phyloP scores from a whole-genome alignment of 306 rosid genomes.

The Arachis stenosperma region DNA sequence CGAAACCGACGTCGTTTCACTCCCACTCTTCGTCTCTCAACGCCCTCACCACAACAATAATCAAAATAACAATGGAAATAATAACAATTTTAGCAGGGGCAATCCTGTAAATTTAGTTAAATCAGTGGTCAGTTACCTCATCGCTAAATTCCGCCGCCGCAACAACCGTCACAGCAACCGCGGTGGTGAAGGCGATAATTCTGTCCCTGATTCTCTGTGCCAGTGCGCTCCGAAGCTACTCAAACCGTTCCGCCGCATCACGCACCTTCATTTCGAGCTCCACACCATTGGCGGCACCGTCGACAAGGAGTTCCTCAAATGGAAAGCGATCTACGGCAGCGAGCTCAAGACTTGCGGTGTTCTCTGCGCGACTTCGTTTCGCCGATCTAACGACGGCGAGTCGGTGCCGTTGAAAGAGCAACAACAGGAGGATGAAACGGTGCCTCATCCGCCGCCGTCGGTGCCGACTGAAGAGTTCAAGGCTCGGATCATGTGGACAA shows the following conservation, averaged over 20 bases:
- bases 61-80: neutral
- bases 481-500: slow-evolving; percentile 27
- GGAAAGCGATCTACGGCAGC: slow-evolving; percentile 50
- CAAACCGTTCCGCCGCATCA: neutral
- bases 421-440: neutral
- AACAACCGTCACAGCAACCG: neutral
- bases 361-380: slow-evolving; percentile 43
- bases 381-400: neutral
- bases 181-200: neutral
- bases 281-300: neutral
- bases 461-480: neutral
- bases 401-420: neutral
- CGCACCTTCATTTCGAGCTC: slow-evolving; percentile 2
- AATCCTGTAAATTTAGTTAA: neutral
- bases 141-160: neutral
- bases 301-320: slow-evolving; percentile 20
- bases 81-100: neutral
- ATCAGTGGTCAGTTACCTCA: neutral
- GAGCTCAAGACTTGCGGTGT: slow-evolving; percentile 43
- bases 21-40: slow-evolving; percentile 27
- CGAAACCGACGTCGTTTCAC: slow-evolving; percentile 37
- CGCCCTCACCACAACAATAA: neutral
- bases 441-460: neutral
- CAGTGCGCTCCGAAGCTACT: slow-evolving; percentile 1
- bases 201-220: neutral